Percentiles rank a stretch among this genome's conserved stretches.
These are phyloP conservation scores for Fusarium decemcellulare DNA, from an alignment of 2,329 filamentous ascomycete genomes.

Conservation along the genomic window DNA sequence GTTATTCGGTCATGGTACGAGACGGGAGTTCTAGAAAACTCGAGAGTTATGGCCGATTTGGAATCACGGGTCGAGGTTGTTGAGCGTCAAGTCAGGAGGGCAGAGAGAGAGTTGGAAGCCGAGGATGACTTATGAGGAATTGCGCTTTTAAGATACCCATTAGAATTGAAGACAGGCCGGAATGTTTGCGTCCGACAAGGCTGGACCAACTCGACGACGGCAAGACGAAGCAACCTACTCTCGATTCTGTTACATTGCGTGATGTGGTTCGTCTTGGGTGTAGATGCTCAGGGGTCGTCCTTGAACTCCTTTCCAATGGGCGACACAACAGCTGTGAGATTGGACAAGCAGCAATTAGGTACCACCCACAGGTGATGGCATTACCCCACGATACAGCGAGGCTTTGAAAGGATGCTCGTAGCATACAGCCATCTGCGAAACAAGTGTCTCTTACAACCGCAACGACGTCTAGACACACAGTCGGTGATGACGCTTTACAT, in stretches of 20 bases:
- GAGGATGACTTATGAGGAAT: constrained; percentile 44
- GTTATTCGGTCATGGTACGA: constrained; percentile 82
- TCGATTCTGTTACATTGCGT: not conserved
- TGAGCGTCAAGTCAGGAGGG: constrained; percentile 76
- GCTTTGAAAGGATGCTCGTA: too few species aligned
- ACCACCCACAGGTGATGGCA: too few species aligned
- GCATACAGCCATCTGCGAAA: too few species aligned
- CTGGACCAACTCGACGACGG: not conserved
- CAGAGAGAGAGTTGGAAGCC: constrained; percentile 62
- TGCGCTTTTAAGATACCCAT: constrained; percentile 37
- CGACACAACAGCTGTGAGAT: too few species aligned
- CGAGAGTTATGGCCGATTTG: constrained; percentile 78
- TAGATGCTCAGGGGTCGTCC: too few species aligned
- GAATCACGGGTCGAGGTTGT: constrained; percentile 76
- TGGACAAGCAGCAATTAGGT: too few species aligned
- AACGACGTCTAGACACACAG: too few species aligned
- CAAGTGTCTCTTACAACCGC: too few species aligned
- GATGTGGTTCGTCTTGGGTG: not conserved
- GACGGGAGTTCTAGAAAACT: constrained; percentile 76
- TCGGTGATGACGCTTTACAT: too few species aligned
- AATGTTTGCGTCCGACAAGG: not conserved
- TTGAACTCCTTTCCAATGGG: too few species aligned
- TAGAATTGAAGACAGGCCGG: constrained; percentile 6
- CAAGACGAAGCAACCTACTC: not conserved
- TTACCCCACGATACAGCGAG: too few species aligned